Conservation (phyloP, 441 rosid genomes). For the Syzygium malaccense region DNA sequence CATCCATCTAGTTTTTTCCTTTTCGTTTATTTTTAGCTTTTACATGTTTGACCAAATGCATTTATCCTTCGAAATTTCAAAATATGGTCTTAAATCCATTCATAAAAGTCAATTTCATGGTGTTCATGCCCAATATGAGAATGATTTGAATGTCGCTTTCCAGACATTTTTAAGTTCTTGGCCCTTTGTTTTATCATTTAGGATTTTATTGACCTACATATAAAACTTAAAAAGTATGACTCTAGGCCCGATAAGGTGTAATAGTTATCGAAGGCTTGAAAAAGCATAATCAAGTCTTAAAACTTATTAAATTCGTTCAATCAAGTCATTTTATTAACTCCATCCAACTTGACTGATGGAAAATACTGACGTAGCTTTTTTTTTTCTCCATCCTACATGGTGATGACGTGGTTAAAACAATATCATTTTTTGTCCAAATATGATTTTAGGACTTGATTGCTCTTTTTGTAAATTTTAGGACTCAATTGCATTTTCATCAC, state of each 20-base stretch:
- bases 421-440: too few relatives aligned
- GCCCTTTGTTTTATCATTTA: background rate
- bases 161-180: background rate
- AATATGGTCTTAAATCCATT: background rate
- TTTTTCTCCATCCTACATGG: too few relatives aligned
- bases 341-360: too few relatives aligned
- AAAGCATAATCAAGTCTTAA: too few relatives aligned
- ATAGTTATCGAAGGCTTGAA: too few relatives aligned
- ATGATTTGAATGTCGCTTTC: background rate
- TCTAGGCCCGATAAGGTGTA: background rate
- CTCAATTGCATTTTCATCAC: background rate
- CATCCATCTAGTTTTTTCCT: background rate
- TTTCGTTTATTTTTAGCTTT: background rate
- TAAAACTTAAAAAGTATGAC: background rate
- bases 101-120: background rate
- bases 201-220: background rate
- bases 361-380: too few relatives aligned
- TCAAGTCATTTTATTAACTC: background rate
- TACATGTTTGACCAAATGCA: background rate
- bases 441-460: too few relatives aligned
- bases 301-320: background rate
- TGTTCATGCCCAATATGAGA: background rate
- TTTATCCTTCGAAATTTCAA: background rate
- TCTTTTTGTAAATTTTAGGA: too few relatives aligned
- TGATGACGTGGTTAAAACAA: too few relatives aligned